These are phyloP conservation scores for Acer saccharum DNA, from an alignment of 345 rosid genomes.

Conservation along the genomic window DNA sequence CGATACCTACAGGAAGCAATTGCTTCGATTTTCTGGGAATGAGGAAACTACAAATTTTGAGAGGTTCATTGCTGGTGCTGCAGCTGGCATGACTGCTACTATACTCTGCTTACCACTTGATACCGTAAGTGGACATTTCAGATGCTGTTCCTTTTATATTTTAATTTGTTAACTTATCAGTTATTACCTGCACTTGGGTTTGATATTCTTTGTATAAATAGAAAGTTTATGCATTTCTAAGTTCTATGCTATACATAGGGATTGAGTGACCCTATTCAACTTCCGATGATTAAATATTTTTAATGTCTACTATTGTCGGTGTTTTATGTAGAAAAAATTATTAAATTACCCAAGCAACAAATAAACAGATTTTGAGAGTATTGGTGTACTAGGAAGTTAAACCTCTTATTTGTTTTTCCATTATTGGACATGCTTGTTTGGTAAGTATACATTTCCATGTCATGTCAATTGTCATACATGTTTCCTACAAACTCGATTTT, in stretches of 20 bases:
- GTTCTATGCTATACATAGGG: background rate
- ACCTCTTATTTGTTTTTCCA: too few relatives aligned
- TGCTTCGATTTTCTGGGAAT: slow-evolving; percentile 56
- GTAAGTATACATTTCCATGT: too few relatives aligned
- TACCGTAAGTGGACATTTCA: slow-evolving; percentile 45
- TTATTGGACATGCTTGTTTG: too few relatives aligned
- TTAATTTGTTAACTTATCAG: background rate
- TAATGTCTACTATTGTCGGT: background rate
- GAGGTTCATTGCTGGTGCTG: slow-evolving; percentile 77
- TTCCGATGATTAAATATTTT: background rate
- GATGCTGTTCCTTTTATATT: background rate
- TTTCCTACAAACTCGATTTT: too few relatives aligned
- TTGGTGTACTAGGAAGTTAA: too few relatives aligned
- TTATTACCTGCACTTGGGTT: background rate
- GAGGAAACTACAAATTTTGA: slow-evolving; percentile 69
- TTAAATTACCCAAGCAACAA: too few relatives aligned
- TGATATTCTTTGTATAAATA: background rate
- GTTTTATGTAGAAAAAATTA: background rate
- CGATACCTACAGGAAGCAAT: slow-evolving; percentile 70
- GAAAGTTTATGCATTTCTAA: slow-evolving; percentile 4
- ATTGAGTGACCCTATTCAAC: background rate
- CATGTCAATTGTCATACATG: too few relatives aligned
- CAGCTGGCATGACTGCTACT: slow-evolving; percentile 75
- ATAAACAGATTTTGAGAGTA: too few relatives aligned
- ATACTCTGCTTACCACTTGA: slow-evolving; percentile 74